These are phyloP conservation scores for Xylariaceae sp. DNA, from an alignment of 2,329 filamentous ascomycete species.

Conservation along the genomic window DNA sequence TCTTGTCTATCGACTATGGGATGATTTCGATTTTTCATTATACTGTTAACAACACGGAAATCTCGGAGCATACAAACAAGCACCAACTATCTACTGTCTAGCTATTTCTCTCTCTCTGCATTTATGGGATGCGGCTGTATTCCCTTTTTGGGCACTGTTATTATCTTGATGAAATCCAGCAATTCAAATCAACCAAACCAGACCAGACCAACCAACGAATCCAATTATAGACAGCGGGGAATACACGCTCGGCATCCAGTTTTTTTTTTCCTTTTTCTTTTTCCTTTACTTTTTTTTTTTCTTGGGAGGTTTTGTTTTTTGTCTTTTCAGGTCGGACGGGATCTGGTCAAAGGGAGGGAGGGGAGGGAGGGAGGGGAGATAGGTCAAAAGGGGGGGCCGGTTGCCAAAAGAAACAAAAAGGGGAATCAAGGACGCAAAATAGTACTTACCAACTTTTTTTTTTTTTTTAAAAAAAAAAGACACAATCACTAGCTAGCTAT, in stretches of 20 bases:
- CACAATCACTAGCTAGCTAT: not conserved
- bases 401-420: not conserved
- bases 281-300: not conserved
- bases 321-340: not conserved
- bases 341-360: slow-evolving; percentile 3
- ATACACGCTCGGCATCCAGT: not conserved
- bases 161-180: slow-evolving; percentile 2
- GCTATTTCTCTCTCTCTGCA: slow-evolving; percentile 1
- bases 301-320: not conserved
- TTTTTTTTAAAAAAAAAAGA: not conserved
- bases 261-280: not conserved
- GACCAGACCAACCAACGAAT: not conserved
- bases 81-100: not conserved
- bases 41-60: not conserved
- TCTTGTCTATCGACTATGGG: not conserved
- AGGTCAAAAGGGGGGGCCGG: not conserved
- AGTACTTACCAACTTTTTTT: not conserved
- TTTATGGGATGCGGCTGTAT: slow-evolving; percentile 7
- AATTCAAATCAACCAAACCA: not conserved
- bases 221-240: slow-evolving; percentile 8
- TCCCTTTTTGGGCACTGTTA: not conserved
- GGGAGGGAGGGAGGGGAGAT: not conserved
- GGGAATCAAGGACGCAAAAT: not conserved
- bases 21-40: not conserved
- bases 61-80: not conserved